These are phyloP conservation scores for Pyrrhoderma lamaoense DNA, from an alignment of 1,284 basidiomycete genomes.

Conservation along the genomic window DNA sequence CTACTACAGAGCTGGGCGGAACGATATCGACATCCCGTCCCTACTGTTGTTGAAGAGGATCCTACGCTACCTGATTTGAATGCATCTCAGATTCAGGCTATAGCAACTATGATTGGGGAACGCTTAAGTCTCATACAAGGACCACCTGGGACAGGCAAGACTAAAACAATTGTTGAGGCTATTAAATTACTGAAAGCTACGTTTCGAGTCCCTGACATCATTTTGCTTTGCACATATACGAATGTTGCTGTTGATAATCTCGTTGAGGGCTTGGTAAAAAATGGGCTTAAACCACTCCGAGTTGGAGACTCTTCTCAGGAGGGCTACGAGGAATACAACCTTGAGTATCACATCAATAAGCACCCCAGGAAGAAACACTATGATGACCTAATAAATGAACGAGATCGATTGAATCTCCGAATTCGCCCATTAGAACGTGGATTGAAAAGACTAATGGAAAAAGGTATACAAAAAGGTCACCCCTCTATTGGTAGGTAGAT, in stretches of 20 bases:
- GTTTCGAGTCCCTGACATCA: conserved; percentile 77
- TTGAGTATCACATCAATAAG: conserved; percentile 57
- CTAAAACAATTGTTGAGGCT: conserved; percentile 83
- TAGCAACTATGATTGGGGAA: conserved; percentile 82
- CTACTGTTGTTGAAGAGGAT: conserved; percentile 73
- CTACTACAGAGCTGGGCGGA: conserved; percentile 70
- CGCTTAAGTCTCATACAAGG: conserved; percentile 82
- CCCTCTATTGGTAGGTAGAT: too few species aligned
- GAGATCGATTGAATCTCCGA: conserved; percentile 26
- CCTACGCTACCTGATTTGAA: conserved; percentile 67
- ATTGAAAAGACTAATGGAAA: conserved; percentile 20
- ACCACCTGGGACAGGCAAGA: conserved; percentile 97
- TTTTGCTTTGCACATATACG: conserved; percentile 88
- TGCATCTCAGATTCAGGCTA: conserved; percentile 71
- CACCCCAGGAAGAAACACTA: conserved; percentile 52
- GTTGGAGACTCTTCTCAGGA: conserved; percentile 60
- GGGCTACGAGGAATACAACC: conserved; percentile 50
- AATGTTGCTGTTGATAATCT: conserved; percentile 95
- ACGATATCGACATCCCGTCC: conserved; percentile 54
- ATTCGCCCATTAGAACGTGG: conserved; percentile 23
- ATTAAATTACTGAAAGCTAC: conserved; percentile 79
- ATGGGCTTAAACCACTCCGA: conserved; percentile 70
- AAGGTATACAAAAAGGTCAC: too few species aligned
- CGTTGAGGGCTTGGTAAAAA: conserved; percentile 59
- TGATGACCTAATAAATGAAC: conserved; percentile 32